Conservation (phyloP, 192 early-diverging fungal genomes). For the Backusella liffmaniae region DNA sequence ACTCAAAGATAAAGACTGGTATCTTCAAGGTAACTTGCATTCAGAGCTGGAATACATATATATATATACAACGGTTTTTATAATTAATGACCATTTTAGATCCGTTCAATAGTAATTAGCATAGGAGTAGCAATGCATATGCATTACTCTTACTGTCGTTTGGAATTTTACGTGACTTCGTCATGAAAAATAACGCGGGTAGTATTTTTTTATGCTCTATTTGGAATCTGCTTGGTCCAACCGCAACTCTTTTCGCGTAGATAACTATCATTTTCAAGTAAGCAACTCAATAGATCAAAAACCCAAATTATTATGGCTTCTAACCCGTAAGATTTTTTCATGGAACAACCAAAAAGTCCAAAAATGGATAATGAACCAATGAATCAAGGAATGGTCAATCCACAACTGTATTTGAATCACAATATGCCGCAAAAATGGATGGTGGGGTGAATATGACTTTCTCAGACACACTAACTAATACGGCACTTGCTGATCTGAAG, state of each 20-base stretch:
- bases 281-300: neutral
- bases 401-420: neutral
- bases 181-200: slow-evolving; percentile 18
- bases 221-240: slow-evolving; percentile 21
- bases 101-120: slow-evolving; percentile 15
- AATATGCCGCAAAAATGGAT: neutral
- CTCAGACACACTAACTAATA: slow-evolving; percentile 3
- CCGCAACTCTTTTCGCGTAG: slow-evolving; percentile 15
- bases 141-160: slow-evolving; percentile 26
- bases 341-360: neutral
- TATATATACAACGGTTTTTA: too few species aligned
- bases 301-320: neutral
- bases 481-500: slow-evolving; percentile 9
- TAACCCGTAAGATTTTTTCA: neutral
- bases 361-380: neutral
- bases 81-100: neutral
- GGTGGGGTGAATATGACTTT: neutral
- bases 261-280: slow-evolving; percentile 23
- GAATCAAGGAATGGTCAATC: neutral
- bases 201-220: slow-evolving; percentile 12
- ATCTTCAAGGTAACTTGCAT: slow-evolving; percentile 14
- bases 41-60: too few species aligned
- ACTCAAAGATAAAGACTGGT: slow-evolving; percentile 18
- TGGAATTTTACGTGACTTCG: slow-evolving; percentile 27
- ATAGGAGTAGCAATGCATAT: slow-evolving; percentile 22